Evolutionary conservation across 1,139 yeast genomes (phyloP).

Genomic region (Dujonia santamariae): DNA sequence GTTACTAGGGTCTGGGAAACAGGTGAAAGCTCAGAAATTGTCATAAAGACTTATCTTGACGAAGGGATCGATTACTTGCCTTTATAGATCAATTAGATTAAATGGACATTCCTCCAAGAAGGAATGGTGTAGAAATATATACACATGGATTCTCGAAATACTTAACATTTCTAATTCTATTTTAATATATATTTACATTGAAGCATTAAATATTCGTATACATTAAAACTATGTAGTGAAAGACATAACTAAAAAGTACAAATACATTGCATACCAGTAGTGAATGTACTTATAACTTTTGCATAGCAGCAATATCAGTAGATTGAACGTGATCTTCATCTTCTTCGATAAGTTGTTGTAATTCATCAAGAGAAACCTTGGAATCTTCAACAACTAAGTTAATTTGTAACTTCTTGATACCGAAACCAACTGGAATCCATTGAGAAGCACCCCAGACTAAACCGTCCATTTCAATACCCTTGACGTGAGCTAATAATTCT

Average conservation of each 20-base stretch:
- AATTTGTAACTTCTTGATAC: slow-evolving; percentile 98
- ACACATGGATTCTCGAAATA: background rate
- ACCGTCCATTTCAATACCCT: slow-evolving; percentile 85
- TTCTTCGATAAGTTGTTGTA: slow-evolving; percentile 82
- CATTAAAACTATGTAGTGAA: slow-evolving; percentile 6
- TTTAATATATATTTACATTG: background rate
- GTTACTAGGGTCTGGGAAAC: slow-evolving; percentile 42
- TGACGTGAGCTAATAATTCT: slow-evolving; percentile 80
- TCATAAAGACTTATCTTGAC: slow-evolving; percentile 42
- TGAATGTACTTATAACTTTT: slow-evolving; percentile 66
- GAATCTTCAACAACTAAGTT: slow-evolving; percentile 98
- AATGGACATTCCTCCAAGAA: background rate
- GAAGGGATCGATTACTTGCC: slow-evolving; percentile 50
- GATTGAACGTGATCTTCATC: slow-evolving; percentile 99
- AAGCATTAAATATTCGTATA: slow-evolving; percentile 6
- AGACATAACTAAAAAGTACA: slow-evolving; percentile 6
- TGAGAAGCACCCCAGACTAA: slow-evolving; percentile 98
- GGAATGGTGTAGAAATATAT: background rate
- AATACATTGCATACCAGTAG: slow-evolving; percentile 9
- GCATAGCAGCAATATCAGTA: slow-evolving; percentile 97
- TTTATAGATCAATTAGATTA: slow-evolving; percentile 18
- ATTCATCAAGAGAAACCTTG: slow-evolving; percentile 87
- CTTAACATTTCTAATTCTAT: no score
- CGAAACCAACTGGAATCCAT: slow-evolving; percentile 97
- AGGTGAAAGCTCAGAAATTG: slow-evolving; percentile 35